Base-by-base conservation (phyloP, 495 filamentous ascomycete species). In the Neohortaea acidophila region DNA sequence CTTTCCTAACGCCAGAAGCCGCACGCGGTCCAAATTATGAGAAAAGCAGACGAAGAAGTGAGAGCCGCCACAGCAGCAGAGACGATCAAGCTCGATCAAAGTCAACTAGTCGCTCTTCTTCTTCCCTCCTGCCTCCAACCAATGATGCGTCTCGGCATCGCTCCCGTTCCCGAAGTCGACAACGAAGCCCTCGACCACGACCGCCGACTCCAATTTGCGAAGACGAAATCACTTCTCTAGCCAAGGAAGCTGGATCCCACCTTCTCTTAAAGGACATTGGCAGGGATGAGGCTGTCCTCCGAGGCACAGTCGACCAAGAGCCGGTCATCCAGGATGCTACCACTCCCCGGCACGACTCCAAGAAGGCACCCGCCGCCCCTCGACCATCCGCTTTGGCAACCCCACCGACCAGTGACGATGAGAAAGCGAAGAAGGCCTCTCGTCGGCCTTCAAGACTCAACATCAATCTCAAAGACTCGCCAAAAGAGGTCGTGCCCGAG, bases 241-340 rank as follows among this genome's bases (percentile, higher is more conserved):
- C 57, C 9, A 55, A 44, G 43, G 59, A 62, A 37, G 37, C 48
- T 21, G 44, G 41, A 4, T 24, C 36, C 18, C 21, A 23, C 17
- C 24, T 24, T 12, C 9, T 45, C 18, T 28, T 41, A 32, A 41
- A 45, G 14, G 48, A 51, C 14, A 31, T 37, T 15, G 33, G 47
- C 35, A 46, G 41, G 21, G 44, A 53, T 45, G 56, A 57, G 32
- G 51, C 35, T 11, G 34, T 17, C 32, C 39, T 37, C 36, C 55
- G 59, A 25, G 59, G 59, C 21, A 51, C 41, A 24, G 43, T 62
- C 45, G 57, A 60, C 47, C 59, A 62, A 33, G 53, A 59, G 28
- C 57, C 59, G n/a, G 48, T 62, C 12, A 48, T 62, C 21, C 27
- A 56, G 22, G 57, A 41, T 2, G 43, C 46, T 1, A 30, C 36